Base-by-base conservation (phyloP, 805 yeast species). In the Metschnikowia corniflorae region DNA sequence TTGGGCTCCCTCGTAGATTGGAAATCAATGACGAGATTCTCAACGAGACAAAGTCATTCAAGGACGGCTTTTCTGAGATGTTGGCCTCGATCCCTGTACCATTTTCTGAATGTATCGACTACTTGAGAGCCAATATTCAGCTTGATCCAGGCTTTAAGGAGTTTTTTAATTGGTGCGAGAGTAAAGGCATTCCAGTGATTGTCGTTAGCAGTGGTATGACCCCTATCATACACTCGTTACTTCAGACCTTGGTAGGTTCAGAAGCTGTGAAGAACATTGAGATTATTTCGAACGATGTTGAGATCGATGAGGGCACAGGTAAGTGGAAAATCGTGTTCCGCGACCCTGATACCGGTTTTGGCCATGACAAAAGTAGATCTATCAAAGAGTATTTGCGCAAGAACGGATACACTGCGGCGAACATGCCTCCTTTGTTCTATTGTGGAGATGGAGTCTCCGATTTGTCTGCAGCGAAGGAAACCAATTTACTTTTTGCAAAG, bases 371-470 rank as follows among this genome's bases (percentile, higher is more conserved):
- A 67, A 80, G 96, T 20, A 72, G 76, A 39, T 82, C 93, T 19
- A 91, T 93, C 51, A 72, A 75, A 39, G 69, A 71, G 33, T 71
- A 67, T 45, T 60, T 68, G 48, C 39, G 36, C 6, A 36, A 43
- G 7, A 55, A 64, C 37, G 61, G 61, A 12, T 57, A 60, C 42
- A 31, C 52, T 37, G 49, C 36, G 55, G 58, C 53, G 16, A 43
- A 57, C 33, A 32, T 26, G 42, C 95, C 95, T 12, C 67, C 70
- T 26, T 72, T 87, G 50, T 86, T 91, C 59, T 93, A 93, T 69
- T 86, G 95, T 55, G 99, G 99, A 41, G 99, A 93, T 60, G 99
- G 99, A 46, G 96, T 93, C 21, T 82, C 94, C 30, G 99, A 93
- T 61, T 70, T 93, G 50, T 78, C 87, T 40, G 98, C 98, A 16